Percentiles rank a stretch among this genome's conserved stretches.
Evolutionary conservation across 129 eudicot genomes (phyloP).

Genomic region (Erigeron canadensis): DNA sequence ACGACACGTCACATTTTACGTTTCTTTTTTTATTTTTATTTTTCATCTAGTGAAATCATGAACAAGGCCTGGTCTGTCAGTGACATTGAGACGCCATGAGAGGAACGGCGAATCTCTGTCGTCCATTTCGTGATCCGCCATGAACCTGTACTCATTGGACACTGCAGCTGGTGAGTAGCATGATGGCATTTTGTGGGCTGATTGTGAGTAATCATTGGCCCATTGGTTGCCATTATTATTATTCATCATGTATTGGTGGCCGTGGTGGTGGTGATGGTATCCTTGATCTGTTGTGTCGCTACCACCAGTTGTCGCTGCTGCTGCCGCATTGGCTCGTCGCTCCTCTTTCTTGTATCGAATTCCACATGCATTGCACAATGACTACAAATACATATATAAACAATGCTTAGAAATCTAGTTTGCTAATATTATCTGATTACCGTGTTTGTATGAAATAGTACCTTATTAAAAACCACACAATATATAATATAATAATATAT

Average conservation of each 20-base stretch:
- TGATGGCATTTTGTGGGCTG: slow-evolving; percentile 59
- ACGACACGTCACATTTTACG: slow-evolving; percentile 29
- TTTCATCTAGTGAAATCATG: slow-evolving; percentile 81
- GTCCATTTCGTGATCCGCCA: slow-evolving; percentile 65
- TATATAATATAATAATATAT: no score
- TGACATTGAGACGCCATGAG: slow-evolving; percentile 80
- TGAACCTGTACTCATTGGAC: slow-evolving; percentile 73
- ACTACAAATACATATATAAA: slow-evolving; percentile 47
- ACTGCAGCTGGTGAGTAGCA: slow-evolving; percentile 49
- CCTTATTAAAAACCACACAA: no score
- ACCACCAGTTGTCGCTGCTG: slow-evolving; percentile 40
- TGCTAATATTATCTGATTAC: neutral
- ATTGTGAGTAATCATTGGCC: slow-evolving; percentile 40
- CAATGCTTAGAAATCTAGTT: neutral
- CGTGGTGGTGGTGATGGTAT: slow-evolving; percentile 59
- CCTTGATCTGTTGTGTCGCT: slow-evolving; percentile 30
- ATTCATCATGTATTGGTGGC: slow-evolving; percentile 48
- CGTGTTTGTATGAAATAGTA: no score
- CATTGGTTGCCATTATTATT: slow-evolving; percentile 30
- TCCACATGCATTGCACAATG: slow-evolving; percentile 99
- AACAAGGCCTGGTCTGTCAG: slow-evolving; percentile 75
- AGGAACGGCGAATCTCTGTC: slow-evolving; percentile 68
- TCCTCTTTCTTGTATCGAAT: slow-evolving; percentile 97
- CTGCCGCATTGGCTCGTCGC: slow-evolving; percentile 90
- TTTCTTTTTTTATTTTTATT: neutral